Percentiles rank a stretch among this genome's conserved stretches.
Conservation (phyloP, 1,284 basidiomycete genomes). For the Sphaerobolus stellatus region DNA sequence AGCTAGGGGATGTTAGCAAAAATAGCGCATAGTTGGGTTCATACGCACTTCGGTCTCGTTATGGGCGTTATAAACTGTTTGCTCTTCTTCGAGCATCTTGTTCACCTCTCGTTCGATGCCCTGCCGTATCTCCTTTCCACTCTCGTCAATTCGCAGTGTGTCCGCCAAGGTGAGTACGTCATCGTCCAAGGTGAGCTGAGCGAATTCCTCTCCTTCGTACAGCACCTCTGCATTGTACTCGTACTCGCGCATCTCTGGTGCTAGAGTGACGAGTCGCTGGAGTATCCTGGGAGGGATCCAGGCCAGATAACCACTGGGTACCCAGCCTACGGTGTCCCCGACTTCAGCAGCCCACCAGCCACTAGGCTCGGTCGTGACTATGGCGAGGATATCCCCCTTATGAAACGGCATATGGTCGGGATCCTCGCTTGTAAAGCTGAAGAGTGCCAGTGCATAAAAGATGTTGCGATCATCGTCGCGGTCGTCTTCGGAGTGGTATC, state of each 20-base stretch:
- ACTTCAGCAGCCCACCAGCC: conserved; percentile 74
- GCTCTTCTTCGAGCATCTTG: not conserved
- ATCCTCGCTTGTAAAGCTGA: conserved; percentile 64
- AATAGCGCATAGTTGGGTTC: not conserved
- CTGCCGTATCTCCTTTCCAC: not conserved
- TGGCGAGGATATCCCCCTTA: conserved; percentile 63
- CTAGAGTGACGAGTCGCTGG: conserved; percentile 24
- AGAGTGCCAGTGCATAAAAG: conserved; percentile 60
- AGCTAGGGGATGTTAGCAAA: not conserved
- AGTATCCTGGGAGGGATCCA: conserved; percentile 46
- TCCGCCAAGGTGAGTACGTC: not conserved
- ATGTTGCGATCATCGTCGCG: conserved; percentile 19
- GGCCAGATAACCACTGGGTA: conserved; percentile 59
- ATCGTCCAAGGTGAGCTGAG: not conserved
- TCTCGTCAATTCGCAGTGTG: not conserved
- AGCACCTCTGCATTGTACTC: conserved; percentile 19
- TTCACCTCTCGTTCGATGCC: not conserved
- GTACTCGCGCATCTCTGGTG: conserved; percentile 26
- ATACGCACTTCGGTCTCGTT: conserved; percentile 8
- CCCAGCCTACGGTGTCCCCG: conserved; percentile 60
- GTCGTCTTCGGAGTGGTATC: not conserved
- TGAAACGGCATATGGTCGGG: conserved; percentile 59
- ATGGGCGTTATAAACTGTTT: not conserved
- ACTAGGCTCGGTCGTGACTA: conserved; percentile 65
- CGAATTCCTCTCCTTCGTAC: conserved; percentile 11